Evolutionary conservation across 2,329 filamentous ascomycete species (phyloP).

Genomic region (Fusarium fracticaudum): DNA sequence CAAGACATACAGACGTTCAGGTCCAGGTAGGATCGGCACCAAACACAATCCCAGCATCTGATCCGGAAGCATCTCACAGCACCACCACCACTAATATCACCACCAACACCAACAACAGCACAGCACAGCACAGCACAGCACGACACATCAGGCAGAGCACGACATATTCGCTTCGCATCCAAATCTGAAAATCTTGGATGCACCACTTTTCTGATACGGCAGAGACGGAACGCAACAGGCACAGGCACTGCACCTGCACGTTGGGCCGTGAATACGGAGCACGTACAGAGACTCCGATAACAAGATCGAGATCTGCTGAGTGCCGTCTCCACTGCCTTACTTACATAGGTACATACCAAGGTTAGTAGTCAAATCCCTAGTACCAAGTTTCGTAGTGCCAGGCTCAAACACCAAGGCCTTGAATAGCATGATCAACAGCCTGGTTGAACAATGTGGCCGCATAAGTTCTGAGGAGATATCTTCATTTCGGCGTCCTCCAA

Average conservation of each 20-base stretch:
- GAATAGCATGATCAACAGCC: slow-evolving; percentile 23
- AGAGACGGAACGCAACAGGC: neutral
- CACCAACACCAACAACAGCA: neutral
- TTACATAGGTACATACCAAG: neutral
- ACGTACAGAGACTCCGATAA: neutral
- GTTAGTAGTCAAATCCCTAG: neutral
- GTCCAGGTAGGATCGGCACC: slow-evolving; percentile 17
- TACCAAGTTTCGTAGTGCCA: slow-evolving; percentile 12
- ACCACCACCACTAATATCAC: neutral
- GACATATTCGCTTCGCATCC: slow-evolving; percentile 17
- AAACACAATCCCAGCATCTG: slow-evolving; percentile 27
- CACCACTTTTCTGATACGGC: slow-evolving; percentile 7
- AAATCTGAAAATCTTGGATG: slow-evolving; percentile 3
- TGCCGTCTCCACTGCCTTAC: slow-evolving; percentile 20
- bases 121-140: neutral
- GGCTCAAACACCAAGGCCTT: neutral
- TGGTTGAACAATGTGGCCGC: slow-evolving; percentile 13
- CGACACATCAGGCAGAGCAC: neutral
- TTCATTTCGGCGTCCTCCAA: neutral
- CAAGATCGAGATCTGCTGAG: slow-evolving; percentile 33
- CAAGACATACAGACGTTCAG: neutral
- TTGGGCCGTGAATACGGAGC: neutral
- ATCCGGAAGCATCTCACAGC: slow-evolving; percentile 22
- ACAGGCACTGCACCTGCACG: neutral
- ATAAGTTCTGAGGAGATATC: slow-evolving; percentile 4